Conservation (phyloP, 208 protist genomes). For the Crithidia brevicula region DNA sequence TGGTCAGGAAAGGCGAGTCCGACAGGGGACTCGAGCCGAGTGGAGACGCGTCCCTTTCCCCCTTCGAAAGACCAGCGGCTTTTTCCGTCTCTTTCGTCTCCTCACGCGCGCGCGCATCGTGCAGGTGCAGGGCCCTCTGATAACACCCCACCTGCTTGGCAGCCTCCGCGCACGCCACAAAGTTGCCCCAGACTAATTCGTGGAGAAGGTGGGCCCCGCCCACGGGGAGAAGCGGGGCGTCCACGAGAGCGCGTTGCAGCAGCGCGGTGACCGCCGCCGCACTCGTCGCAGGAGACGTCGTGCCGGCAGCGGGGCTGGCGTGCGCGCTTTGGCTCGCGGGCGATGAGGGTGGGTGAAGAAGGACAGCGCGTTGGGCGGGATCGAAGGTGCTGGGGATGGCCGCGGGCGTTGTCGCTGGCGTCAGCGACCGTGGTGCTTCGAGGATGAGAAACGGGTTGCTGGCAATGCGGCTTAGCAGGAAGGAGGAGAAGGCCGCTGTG, state of each 20-base stretch:
- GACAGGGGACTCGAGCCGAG: background rate
- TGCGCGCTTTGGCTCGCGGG: too few species aligned
- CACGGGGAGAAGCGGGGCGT: conserved; percentile 59
- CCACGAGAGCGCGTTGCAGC: conserved; percentile 57
- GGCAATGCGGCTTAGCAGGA: conserved; percentile 39
- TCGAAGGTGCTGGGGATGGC: conserved; percentile 23
- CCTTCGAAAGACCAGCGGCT: background rate
- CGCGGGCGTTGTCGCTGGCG: background rate
- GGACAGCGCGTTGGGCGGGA: conserved; percentile 18
- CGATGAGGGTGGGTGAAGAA: conserved; percentile 18
- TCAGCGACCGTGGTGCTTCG: conserved; percentile 36
- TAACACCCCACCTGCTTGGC: conserved; percentile 34
- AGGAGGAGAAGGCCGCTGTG: conserved; percentile 37
- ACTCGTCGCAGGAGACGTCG: too few species aligned
- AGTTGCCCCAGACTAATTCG: conserved; percentile 50
- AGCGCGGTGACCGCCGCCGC: conserved; percentile 22
- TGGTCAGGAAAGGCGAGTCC: background rate
- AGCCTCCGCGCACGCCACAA: conserved; percentile 41
- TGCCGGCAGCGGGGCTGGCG: too few species aligned
- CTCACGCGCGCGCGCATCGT: background rate
- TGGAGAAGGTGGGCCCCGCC: conserved; percentile 65
- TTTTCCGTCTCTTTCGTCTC: background rate
- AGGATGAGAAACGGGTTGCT: conserved; percentile 46
- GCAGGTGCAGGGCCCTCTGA: conserved; percentile 11
- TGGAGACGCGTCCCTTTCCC: background rate